Conservation (phyloP, 257 asterid species). For the Jaltomata sinuosa region DNA sequence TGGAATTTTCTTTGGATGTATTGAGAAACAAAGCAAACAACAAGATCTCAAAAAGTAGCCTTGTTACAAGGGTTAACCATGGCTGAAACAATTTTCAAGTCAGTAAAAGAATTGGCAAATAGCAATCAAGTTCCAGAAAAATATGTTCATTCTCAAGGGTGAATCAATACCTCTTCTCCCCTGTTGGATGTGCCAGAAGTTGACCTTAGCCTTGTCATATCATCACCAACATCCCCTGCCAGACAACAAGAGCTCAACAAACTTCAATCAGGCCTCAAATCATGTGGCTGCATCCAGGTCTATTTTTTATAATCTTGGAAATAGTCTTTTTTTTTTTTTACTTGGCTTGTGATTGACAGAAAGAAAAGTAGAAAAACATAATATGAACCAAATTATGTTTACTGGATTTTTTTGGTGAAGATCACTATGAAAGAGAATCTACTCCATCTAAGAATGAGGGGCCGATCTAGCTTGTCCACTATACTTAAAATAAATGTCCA, state of each 20-base stretch:
- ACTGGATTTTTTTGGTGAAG: too few species aligned
- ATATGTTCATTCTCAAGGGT: not conserved
- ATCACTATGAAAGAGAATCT: too few species aligned
- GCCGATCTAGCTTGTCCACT: too few species aligned
- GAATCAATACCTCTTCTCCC: not conserved
- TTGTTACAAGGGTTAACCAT: not conserved
- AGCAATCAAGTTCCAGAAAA: not conserved
- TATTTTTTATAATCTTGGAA: not conserved
- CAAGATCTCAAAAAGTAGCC: not conserved
- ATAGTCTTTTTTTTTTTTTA: not conserved
- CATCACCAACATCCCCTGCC: not conserved
- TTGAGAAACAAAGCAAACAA: not conserved
- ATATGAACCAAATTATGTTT: not conserved
- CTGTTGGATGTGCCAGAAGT: not conserved
- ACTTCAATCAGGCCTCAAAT: not conserved
- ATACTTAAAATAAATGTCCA: too few species aligned
- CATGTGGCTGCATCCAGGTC: not conserved
- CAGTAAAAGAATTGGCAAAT: not conserved
- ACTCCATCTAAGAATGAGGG: too few species aligned
- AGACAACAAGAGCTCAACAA: not conserved
- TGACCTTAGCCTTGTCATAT: not conserved
- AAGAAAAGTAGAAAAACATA: not conserved
- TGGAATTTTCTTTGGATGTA: not conserved
- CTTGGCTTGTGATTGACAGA: not conserved
- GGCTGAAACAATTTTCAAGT: not conserved